phyloP scores from a whole-genome alignment of 257 asterid species.

The Nicotiana attenuata region DNA sequence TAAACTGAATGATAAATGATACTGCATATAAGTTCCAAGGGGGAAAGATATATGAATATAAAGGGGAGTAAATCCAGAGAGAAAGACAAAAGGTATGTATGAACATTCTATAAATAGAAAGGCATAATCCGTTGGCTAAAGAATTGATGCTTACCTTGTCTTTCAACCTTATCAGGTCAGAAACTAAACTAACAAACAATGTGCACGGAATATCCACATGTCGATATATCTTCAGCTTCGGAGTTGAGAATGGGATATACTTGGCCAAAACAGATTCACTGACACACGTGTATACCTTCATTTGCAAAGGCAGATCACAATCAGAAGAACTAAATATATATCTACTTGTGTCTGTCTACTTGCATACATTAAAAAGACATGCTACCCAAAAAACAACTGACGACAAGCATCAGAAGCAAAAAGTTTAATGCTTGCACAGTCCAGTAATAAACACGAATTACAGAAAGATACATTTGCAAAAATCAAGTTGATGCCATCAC shows the following conservation, averaged over 20 bases:
- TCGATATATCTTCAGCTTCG: constrained; percentile 45
- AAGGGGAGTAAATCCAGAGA: not conserved
- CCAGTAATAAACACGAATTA: not conserved
- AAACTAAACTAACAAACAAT: constrained; percentile 16
- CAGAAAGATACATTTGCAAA: not conserved
- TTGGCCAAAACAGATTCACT: constrained; percentile 42
- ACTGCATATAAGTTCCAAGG: not conserved
- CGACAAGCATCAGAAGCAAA: not conserved
- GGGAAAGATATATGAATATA: not conserved
- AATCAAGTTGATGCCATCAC: not conserved
- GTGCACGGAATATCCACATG: constrained; percentile 24
- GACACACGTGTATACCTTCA: constrained; percentile 71
- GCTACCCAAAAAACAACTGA: not conserved
- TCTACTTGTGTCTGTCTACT: not conserved
- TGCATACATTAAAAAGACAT: not conserved
- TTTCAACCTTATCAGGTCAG: constrained; percentile 22
- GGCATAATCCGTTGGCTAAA: not conserved
- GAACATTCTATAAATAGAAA: not conserved
- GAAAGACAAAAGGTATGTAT: not conserved
- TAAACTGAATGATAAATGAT: not conserved
- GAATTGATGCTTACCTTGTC: constrained; percentile 36
- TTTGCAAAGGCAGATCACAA: constrained; percentile 13
- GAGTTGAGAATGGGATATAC: constrained; percentile 46
- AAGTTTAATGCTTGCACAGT: not conserved
- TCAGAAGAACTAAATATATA: not conserved